Evolutionary conservation across 116 monocot species (phyloP).

Genomic region (Dioscorea cayenensis): DNA sequence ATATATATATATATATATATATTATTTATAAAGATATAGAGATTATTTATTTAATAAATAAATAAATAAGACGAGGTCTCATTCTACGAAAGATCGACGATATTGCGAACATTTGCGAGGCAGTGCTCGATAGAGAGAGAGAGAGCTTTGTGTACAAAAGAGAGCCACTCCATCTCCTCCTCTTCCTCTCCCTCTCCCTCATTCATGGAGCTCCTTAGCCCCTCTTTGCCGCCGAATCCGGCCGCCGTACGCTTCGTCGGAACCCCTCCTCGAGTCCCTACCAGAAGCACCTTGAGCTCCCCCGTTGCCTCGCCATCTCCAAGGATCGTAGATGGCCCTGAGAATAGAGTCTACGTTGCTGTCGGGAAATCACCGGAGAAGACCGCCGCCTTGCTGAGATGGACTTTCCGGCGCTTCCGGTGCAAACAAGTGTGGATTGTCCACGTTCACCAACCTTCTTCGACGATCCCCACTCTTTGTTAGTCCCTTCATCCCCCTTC

Average conservation of each 20-base stretch:
- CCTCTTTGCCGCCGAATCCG: constrained; percentile 29
- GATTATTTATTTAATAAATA: too few species aligned
- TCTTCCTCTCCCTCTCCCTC: not conserved
- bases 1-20: too few species aligned
- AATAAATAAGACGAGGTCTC: too few species aligned
- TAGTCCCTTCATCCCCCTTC: constrained; percentile 11
- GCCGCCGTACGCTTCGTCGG: constrained; percentile 6
- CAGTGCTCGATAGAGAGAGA: too few species aligned
- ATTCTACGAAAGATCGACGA: too few species aligned
- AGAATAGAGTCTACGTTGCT: constrained; percentile 44
- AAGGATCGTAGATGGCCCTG: not conserved
- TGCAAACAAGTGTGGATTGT: constrained; percentile 50
- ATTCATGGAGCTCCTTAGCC: constrained; percentile 32
- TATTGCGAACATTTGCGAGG: too few species aligned
- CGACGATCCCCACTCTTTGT: constrained; percentile 63
- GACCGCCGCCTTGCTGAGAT: constrained; percentile 43
- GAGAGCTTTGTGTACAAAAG: too few species aligned
- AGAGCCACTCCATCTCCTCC: too few species aligned
- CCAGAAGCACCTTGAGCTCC: not conserved
- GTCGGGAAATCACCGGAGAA: constrained; percentile 73
- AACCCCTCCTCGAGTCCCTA: not conserved
- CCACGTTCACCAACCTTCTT: constrained; percentile 74
- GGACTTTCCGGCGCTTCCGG: constrained; percentile 51
- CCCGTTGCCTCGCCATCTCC: not conserved
- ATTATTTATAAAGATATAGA: too few species aligned